Conservation (phyloP, 2,329 filamentous ascomycete genomes). For the Dothistroma septosporum region DNA sequence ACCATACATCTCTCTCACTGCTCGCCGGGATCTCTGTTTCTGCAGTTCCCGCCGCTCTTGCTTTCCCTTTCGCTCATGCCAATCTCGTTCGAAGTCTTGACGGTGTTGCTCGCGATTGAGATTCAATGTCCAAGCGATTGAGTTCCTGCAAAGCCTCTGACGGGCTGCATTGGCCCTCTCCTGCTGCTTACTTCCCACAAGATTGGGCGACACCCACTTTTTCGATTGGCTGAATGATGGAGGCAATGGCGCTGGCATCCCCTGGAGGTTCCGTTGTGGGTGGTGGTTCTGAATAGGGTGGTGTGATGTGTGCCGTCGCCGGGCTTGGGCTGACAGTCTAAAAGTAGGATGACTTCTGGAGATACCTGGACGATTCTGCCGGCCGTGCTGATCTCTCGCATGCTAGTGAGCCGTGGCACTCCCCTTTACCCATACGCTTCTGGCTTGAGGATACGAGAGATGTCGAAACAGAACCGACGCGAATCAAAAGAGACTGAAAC, state of each 20-base stretch:
- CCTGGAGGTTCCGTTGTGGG: neutral
- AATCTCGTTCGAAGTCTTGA: constrained; percentile 9
- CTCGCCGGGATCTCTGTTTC: neutral
- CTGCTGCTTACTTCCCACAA: constrained; percentile 15
- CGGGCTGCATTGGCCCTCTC: constrained; percentile 22
- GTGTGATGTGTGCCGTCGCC: neutral
- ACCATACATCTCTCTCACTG: neutral
- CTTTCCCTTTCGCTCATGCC: neutral
- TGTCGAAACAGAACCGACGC: neutral
- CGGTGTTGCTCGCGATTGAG: constrained; percentile 27
- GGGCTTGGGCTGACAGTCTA: neutral
- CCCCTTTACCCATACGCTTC: neutral
- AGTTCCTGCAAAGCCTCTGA: constrained; percentile 26
- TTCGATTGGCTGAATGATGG: neutral
- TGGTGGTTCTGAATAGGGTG: neutral
- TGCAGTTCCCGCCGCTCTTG: neutral
- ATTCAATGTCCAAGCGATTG: constrained; percentile 24
- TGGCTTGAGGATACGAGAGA: neutral
- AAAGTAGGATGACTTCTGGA: neutral
- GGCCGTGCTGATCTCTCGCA: neutral
- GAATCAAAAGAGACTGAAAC: neutral
- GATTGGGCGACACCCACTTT: constrained; percentile 17
- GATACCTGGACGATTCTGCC: neutral
- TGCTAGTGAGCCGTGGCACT: neutral
- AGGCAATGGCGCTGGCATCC: neutral